phyloP scores from a whole-genome alignment of 163 green algal genomes.

The Scenedesmus sp. region DNA sequence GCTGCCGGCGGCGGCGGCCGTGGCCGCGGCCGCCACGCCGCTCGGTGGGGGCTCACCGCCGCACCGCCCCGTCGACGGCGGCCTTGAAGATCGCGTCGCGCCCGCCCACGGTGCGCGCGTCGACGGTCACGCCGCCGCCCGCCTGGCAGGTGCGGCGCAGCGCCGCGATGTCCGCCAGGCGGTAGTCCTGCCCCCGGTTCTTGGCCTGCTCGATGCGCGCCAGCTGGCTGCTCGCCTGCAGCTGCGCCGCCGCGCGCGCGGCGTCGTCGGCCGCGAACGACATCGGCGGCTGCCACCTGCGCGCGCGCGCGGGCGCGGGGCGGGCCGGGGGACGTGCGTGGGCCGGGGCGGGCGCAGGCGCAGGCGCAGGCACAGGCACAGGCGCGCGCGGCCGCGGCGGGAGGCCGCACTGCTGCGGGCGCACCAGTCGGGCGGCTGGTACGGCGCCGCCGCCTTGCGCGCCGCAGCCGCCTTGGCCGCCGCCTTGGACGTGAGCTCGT shows the following conservation, averaged over 20 bases:
- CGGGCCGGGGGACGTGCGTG: too few species aligned
- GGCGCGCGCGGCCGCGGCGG: neutral
- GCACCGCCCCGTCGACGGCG: constrained; percentile 40
- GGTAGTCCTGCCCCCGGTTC: constrained; percentile 54
- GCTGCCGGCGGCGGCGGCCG: too few species aligned
- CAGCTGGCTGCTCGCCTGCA: constrained; percentile 3
- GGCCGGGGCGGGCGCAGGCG: too few species aligned
- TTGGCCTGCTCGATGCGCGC: constrained; percentile 42
- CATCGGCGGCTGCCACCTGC: constrained; percentile 43
- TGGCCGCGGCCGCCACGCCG: too few species aligned
- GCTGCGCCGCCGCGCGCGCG: neutral
- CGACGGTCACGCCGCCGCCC: constrained; percentile 52
- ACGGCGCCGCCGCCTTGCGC: constrained; percentile 30
- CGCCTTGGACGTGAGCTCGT: constrained; percentile 34
- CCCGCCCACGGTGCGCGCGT: constrained; percentile 54
- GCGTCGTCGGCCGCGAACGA: constrained; percentile 20
- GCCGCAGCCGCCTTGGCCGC: constrained; percentile 29
- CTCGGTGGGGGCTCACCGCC: constrained; percentile 9
- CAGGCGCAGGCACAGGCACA: neutral
- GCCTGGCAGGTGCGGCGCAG: constrained; percentile 52
- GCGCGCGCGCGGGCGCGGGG: too few species aligned
- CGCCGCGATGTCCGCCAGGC: constrained; percentile 49
- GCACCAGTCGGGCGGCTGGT: constrained; percentile 34
- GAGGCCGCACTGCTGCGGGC: neutral
- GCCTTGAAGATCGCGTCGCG: constrained; percentile 37